Conservation (phyloP, 169 alveolate genomes). For the Plasmodium inui region DNA sequence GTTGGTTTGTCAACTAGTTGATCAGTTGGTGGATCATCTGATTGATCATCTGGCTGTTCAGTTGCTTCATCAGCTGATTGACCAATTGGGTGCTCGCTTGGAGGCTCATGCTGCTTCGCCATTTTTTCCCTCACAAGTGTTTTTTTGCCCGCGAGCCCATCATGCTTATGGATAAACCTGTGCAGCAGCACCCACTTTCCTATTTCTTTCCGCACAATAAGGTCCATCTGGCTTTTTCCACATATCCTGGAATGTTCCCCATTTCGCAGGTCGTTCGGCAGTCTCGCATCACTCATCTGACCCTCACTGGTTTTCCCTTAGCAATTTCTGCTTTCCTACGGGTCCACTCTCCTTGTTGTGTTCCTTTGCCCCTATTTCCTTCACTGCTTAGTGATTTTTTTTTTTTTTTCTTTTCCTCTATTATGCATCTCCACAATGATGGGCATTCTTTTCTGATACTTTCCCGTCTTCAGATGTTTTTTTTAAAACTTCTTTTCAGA, state of each 20-base stretch:
- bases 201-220: neutral
- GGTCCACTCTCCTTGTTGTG: neutral
- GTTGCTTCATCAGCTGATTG: neutral
- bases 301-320: neutral
- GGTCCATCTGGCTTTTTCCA: neutral
- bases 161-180: neutral
- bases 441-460: neutral
- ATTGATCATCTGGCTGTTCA: no score
- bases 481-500: neutral
- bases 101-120: neutral
- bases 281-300: neutral
- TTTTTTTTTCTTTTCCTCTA: neutral
- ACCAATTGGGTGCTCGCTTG: neutral
- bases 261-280: neutral
- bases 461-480: neutral
- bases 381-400: neutral
- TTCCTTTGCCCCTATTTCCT: neutral
- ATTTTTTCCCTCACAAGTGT: neutral
- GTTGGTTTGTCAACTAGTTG: neutral
- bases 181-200: neutral
- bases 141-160: neutral
- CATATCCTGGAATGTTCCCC: neutral
- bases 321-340: neutral
- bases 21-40: neutral
- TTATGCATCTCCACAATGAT: neutral